phyloP scores from a whole-genome alignment of 331 rosid genomes.

The Quercus lobata region DNA sequence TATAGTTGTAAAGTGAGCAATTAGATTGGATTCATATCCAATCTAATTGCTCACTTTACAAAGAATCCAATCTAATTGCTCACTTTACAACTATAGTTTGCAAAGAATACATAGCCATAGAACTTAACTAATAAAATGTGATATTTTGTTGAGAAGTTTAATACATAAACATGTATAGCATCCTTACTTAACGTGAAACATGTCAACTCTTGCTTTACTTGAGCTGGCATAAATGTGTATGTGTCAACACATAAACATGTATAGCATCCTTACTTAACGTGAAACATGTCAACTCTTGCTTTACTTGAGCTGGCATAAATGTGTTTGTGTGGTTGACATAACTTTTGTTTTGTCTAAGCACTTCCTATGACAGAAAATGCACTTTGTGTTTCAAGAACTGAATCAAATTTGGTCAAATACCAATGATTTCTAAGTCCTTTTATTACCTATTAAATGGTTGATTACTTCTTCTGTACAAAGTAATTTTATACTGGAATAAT shows the following conservation, averaged over 20 bases:
- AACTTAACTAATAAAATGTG: neutral
- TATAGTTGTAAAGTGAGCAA: no score
- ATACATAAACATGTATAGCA: neutral
- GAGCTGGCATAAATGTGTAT: no score
- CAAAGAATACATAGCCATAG: neutral
- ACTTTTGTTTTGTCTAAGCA: neutral
- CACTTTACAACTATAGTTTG: constrained; percentile 7
- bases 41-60: no score
- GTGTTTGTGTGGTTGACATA: no score
- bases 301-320: neutral
- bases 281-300: constrained; percentile 1
- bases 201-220: neutral
- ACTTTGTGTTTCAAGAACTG: neutral
- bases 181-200: neutral
- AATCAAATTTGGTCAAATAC: neutral
- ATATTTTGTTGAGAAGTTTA: neutral
- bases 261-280: neutral
- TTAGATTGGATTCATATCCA: no score
- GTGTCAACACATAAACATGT: constrained; percentile 1
- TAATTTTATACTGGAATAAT: neutral
- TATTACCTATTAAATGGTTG: neutral
- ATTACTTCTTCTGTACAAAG: neutral
- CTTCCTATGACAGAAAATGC: constrained; percentile 8
- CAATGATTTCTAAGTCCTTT: neutral
- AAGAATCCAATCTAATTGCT: constrained; percentile 10